These are phyloP conservation scores for Eucalyptus polyanthemos DNA, from an alignment of 345 rosid genomes.

Conservation along the genomic window DNA sequence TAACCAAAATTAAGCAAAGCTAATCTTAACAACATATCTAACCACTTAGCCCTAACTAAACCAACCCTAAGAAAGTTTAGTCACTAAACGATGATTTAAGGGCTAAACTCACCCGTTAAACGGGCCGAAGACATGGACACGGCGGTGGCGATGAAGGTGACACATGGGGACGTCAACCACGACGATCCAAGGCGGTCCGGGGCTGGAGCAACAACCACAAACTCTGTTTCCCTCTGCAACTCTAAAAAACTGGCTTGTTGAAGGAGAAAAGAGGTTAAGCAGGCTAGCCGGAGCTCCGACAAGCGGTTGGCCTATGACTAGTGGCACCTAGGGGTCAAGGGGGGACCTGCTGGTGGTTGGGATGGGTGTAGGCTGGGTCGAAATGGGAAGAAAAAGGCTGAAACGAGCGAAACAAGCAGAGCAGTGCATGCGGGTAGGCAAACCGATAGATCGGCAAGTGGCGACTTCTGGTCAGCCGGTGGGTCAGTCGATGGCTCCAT, in stretches of 20 bases:
- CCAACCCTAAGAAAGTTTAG: too few relatives aligned
- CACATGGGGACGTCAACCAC: rapidly evolving
- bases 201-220: rapidly evolving
- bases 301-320: rapidly evolving
- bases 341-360: too few relatives aligned
- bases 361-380: rapidly evolving
- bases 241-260: rapidly evolving
- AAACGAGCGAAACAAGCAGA: rapidly evolving
- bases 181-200: rapidly evolving
- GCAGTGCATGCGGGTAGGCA: rapidly evolving
- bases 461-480: rapidly evolving
- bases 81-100: too few relatives aligned
- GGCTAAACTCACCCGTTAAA: too few relatives aligned
- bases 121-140: rapidly evolving
- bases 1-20: rapidly evolving
- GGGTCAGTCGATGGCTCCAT: rapidly evolving
- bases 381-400: rapidly evolving
- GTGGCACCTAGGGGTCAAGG: too few relatives aligned
- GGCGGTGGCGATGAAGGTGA: rapidly evolving
- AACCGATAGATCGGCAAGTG: too few relatives aligned
- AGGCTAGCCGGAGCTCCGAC: rapidly evolving
- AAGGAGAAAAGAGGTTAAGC: rapidly evolving
- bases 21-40: too few relatives aligned
- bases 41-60: too few relatives aligned
- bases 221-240: too few relatives aligned